These are phyloP conservation scores for Pyrus pyrifolia DNA, from an alignment of 306 rosid genomes.

Conservation along the genomic window DNA sequence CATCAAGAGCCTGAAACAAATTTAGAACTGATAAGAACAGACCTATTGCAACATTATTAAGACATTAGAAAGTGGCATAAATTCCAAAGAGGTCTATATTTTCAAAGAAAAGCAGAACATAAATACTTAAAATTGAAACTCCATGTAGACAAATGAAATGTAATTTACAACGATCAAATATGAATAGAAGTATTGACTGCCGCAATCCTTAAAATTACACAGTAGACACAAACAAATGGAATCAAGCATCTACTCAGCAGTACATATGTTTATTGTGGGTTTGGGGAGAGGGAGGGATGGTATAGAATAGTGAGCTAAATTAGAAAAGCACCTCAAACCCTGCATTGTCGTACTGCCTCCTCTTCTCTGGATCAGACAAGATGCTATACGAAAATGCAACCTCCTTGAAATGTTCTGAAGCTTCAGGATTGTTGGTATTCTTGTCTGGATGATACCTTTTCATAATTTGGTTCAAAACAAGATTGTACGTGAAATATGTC, in stretches of 20 bases:
- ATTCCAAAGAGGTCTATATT: not conserved
- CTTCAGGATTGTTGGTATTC: conserved; percentile 87
- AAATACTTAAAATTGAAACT: not conserved
- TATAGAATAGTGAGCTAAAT: not conserved
- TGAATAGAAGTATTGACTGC: not conserved
- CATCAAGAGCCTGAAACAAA: conserved; percentile 66
- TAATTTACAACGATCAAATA: not conserved
- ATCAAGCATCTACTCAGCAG: not conserved
- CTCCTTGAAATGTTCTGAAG: conserved; percentile 92
- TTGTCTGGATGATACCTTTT: conserved; percentile 95
- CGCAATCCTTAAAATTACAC: not conserved
- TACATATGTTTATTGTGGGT: not conserved
- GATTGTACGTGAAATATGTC: conserved; percentile 5
- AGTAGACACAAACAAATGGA: not conserved
- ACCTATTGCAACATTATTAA: not conserved
- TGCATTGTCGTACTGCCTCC: conserved; percentile 87
- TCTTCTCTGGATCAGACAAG: conserved; percentile 96
- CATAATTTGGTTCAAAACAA: conserved; percentile 3
- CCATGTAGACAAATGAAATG: not conserved
- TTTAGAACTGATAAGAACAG: not conserved
- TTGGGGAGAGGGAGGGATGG: not conserved
- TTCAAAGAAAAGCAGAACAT: not conserved
- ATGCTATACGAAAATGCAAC: conserved; percentile 90
- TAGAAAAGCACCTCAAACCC: conserved; percentile 80
- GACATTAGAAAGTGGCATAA: not conserved